Base-by-base conservation (phyloP, 2,329 filamentous ascomycete genomes). In the Neonectria magnoliae region DNA sequence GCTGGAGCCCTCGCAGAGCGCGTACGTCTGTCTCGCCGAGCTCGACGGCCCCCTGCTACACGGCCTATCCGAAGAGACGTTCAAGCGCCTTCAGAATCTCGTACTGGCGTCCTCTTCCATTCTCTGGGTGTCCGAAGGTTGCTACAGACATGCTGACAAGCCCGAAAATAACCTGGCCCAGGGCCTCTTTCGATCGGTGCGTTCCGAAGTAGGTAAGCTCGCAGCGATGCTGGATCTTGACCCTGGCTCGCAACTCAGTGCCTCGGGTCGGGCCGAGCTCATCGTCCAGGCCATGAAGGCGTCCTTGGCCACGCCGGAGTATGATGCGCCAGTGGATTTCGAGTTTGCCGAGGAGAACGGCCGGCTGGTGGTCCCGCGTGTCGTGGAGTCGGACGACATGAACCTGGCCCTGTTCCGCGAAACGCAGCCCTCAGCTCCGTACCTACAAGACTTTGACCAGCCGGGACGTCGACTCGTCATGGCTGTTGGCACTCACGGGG, bases 161-260 rank as follows among this genome's bases (percentile, higher is more conserved):
- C 82, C 77, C 3, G 76, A 81, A 50, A 71, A 78, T 54, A 83
- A 83, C 70, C 81, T 85, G 76, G 75, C 83, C 0, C 77, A 79
- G 9, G 83, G 83, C 31, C 74, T 85, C 3, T 78, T 81, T 62
- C 77, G 83, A 33, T 81, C 80, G 1, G 76, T 85, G 22, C 81
- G 83, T 1, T 84, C 83, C 1, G 83, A 85, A 68, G 80, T 81
- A 1, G 77, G 78, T 25, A 79, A 83, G 52, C 77, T 76, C 13
- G 81, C 82, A 16, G 81, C 81, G 1, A 83, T 80, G 1, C 73
- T 86, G 0, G 83, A 85, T 53, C 73, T 85, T 1, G 81, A 85
- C 36, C 78, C 78, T 4, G 66, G 71, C 9, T 78, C 78, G 8
- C 55, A 70, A 16, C 73, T 79, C 14, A 68, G 75, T 13, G 62